Evolutionary conservation across 2,329 filamentous ascomycete species (phyloP).

Genomic region (Stachybotrys elegans): DNA sequence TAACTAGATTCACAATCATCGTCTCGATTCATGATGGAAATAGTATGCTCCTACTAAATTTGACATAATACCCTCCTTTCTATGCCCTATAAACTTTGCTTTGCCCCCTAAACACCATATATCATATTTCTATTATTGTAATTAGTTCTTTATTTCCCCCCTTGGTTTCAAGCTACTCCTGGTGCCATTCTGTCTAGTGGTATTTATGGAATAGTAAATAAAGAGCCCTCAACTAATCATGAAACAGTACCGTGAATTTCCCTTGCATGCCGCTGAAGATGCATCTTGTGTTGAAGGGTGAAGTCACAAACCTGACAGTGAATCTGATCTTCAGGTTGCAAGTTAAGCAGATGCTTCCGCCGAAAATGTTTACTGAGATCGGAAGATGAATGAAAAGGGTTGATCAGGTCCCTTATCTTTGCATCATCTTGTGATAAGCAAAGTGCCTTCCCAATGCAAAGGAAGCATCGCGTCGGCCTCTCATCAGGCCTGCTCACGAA

Average conservation of each 20-base stretch:
- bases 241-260: neutral
- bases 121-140: too few relatives aligned
- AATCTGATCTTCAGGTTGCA: conserved; percentile 2
- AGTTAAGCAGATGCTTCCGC: conserved; percentile 7
- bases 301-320: conserved; percentile 7
- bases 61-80: too few relatives aligned
- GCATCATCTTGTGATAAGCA: conserved; percentile 3
- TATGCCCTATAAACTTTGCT: too few relatives aligned
- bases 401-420: conserved; percentile 3
- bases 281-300: conserved; percentile 9
- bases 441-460: conserved; percentile 8
- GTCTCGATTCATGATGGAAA: too few relatives aligned
- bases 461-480: conserved; percentile 9
- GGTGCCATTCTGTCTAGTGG: too few relatives aligned
- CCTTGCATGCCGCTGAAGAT: neutral
- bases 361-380: conserved; percentile 10
- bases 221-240: too few relatives aligned
- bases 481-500: conserved; percentile 7
- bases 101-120: too few relatives aligned
- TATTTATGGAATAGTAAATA: too few relatives aligned
- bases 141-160: too few relatives aligned
- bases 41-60: too few relatives aligned
- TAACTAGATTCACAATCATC: too few relatives aligned
- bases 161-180: too few relatives aligned
- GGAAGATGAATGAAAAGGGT: conserved; percentile 7